Evolutionary conservation across 257 asterid species (phyloP).

Genomic region (Galeopsis tetrahit): DNA sequence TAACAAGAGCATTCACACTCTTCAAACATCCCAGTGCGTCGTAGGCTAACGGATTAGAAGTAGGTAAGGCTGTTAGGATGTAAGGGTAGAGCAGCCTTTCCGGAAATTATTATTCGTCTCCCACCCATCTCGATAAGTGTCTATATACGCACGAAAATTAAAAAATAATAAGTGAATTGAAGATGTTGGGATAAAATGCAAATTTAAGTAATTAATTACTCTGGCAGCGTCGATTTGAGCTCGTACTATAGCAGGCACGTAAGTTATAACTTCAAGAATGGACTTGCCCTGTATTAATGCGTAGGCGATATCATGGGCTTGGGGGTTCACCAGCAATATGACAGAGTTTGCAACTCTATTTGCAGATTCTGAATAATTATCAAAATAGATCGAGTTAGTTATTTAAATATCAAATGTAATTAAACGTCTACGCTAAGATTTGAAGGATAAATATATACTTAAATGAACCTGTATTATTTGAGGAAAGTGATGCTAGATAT

Average conservation of each 20-base stretch:
- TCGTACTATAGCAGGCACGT: constrained; percentile 24
- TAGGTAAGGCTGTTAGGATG: constrained; percentile 30
- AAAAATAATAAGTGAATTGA: no score
- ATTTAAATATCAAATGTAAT: background rate
- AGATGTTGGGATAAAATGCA: background rate
- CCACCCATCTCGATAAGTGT: constrained; percentile 40
- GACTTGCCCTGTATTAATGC: constrained; percentile 36
- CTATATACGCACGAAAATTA: background rate
- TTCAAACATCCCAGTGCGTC: constrained; percentile 36
- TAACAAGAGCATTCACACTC: constrained; percentile 7
- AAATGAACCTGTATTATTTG: constrained; percentile 18
- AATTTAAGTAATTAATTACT: background rate
- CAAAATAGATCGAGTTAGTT: background rate
- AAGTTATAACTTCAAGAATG: constrained; percentile 26
- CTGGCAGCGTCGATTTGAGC: constrained; percentile 36
- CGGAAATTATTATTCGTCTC: constrained; percentile 24
- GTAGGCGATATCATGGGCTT: constrained; percentile 39
- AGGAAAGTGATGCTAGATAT: constrained; percentile 23
- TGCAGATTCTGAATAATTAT: background rate
- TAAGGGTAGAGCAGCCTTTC: constrained; percentile 33
- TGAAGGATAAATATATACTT: no score
- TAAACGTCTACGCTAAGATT: background rate
- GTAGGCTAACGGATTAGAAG: constrained; percentile 10
- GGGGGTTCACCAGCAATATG: constrained; percentile 33
- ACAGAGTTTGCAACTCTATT: constrained; percentile 26